Evolutionary conservation across 768 basidiomycete genomes (phyloP).

Genomic region (Daedaleopsis nitida): DNA sequence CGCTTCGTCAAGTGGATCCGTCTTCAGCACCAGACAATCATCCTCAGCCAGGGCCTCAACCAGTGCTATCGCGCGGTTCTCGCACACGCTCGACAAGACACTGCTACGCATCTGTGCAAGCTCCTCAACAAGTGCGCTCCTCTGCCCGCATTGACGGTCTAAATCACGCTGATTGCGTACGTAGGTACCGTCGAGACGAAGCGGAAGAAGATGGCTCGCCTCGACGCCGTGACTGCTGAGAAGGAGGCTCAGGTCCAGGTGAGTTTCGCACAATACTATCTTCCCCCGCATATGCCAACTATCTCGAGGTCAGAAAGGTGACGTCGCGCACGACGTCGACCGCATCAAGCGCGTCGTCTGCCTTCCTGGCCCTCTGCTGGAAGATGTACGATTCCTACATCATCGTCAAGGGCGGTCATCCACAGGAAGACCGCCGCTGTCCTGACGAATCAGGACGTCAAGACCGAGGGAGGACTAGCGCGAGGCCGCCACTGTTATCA

Average conservation of each 20-base stretch:
- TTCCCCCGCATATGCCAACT: neutral
- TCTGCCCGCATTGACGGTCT: neutral
- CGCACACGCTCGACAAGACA: conserved; percentile 97
- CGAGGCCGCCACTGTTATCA: conserved; percentile 89
- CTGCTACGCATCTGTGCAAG: conserved; percentile 97
- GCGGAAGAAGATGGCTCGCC: conserved; percentile 96
- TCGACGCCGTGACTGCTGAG: conserved; percentile 75
- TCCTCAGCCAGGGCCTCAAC: conserved; percentile 97
- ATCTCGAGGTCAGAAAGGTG: conserved; percentile 93
- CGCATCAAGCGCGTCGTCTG: conserved; percentile 99
- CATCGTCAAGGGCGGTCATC: conserved; percentile 97
- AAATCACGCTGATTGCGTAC: neutral
- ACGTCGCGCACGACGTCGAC: conserved; percentile 96
- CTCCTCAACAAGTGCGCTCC: conserved; percentile 81
- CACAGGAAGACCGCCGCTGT: conserved; percentile 99
- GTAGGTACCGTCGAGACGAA: conserved; percentile 85
- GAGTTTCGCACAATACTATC: conserved; percentile 1
- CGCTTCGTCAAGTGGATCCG: conserved; percentile 99
- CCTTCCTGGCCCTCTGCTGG: conserved; percentile 95
- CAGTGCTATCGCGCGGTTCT: conserved; percentile 97
- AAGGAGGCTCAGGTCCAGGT: conserved; percentile 66
- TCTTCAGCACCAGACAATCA: conserved; percentile 97
- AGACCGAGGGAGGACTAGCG: conserved; percentile 92
- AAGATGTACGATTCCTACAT: conserved; percentile 99
- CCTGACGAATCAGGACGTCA: conserved; percentile 89